Percentiles rank a stretch among this genome's conserved stretches.
Evolutionary conservation across 2,329 filamentous ascomycete species (phyloP).

Genomic region (Phoma sp.): DNA sequence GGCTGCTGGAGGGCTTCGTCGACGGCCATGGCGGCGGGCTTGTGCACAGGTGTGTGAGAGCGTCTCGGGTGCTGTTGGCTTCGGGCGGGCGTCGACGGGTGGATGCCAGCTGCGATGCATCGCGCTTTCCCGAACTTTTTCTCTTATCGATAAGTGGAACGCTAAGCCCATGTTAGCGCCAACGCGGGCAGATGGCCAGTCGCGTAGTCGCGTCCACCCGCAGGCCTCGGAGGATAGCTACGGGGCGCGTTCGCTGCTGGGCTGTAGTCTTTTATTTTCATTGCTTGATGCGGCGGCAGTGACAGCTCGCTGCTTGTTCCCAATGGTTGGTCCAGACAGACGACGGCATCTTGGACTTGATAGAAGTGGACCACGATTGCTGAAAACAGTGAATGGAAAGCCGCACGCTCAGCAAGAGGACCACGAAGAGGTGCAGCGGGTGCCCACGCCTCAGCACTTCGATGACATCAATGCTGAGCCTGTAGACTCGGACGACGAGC

Average conservation of each 20-base stretch:
- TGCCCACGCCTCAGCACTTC: not conserved
- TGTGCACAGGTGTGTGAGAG: not conserved
- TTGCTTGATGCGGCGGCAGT: not conserved
- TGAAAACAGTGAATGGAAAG: conserved; percentile 40
- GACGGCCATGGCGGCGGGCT: conserved; percentile 31
- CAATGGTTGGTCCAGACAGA: not conserved
- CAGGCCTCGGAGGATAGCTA: not conserved
- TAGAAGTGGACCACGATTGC: conserved; percentile 25
- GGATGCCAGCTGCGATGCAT: conserved; percentile 4
- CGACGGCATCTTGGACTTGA: not conserved
- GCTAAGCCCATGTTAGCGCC: not conserved
- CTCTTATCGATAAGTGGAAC: conserved; percentile 16
- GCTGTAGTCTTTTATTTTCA: not conserved
- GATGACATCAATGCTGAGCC: conserved; percentile 28
- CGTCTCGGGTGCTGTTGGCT: conserved; percentile 1
- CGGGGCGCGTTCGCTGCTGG: not conserved
- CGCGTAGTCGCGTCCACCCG: not conserved
- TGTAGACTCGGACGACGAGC: conserved; percentile 31
- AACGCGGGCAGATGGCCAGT: not conserved
- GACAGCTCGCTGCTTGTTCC: not conserved
- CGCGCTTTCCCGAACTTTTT: conserved; percentile 25
- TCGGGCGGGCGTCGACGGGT: not conserved
- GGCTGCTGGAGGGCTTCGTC: conserved; percentile 52
- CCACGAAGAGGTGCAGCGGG: conserved; percentile 36
- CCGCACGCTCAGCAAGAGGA: conserved; percentile 46